Evolutionary conservation across 305 asterid genomes (phyloP), one percentile per base, ranked within the genome.

Genomic region (Fraxinus velutina): DNA sequence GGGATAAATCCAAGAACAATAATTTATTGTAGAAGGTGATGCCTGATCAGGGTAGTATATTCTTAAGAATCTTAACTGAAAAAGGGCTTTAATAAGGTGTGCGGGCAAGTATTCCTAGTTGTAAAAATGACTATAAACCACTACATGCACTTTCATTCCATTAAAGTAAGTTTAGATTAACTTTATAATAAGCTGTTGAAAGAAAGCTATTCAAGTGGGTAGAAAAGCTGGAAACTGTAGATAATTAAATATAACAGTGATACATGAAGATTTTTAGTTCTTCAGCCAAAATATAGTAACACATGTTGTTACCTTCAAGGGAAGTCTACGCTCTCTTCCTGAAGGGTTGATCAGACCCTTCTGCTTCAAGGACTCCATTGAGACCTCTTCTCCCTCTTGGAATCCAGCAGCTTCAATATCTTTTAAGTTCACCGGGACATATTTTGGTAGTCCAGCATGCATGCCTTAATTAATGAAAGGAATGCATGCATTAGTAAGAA

Each of bases 341-440:
- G 99, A 94, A 78, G 98, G 98, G 73, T 96, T 94, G 82, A 96
- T 93, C 83, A 94, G 79, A 80, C 99, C 97, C 85, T 66, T 96
- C 84, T 77, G 82, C 89, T 91, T 94, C 93, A 96, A 87, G 4
- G 99, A 90, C 89, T 94, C 98, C 87, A 92, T 84, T 4, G 99
- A 94, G 52, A 96, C 37, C 37, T 66, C 98, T 84, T 94, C 98
- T 37, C 99, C 98, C 83, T 93, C 99, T 85, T 87, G 79, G 82
- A 96, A 96, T 42, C 94, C 98, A 0, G 94, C 98, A 4, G 85
- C 93, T 64, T 86, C 96, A 50, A 96, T 90, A 82, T 92, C 97
- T 85, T 91, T 90, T 88, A 96, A 84, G 92, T 94, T 94, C 78
- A 94, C 95, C 0, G 98, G 98, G 44, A 96, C 90, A 79, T 92